Percentiles rank a stretch among this genome's conserved stretches.
Conservation (phyloP, 2,329 filamentous ascomycete species). For the Trichoderma gracile region DNA sequence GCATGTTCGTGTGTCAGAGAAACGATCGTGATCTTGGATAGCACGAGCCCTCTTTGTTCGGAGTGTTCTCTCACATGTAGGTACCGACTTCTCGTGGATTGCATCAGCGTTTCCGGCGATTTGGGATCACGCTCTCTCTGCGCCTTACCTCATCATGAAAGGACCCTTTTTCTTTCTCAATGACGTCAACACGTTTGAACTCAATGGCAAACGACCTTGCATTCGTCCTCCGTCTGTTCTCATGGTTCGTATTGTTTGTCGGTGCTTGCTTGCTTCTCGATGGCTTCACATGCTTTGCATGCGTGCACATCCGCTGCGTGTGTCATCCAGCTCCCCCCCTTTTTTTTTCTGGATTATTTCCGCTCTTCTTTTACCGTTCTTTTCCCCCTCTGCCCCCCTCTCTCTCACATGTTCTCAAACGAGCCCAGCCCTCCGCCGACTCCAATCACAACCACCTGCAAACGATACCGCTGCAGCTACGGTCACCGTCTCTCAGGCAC, state of each 20-base stretch:
- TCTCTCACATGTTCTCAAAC: not conserved
- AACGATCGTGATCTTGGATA: not conserved
- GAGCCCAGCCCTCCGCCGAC: not conserved
- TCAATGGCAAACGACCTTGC: not conserved
- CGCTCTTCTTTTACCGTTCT: not conserved
- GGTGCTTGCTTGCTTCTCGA: not conserved
- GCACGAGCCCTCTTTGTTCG: not conserved
- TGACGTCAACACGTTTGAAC: constrained; percentile 7
- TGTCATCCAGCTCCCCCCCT: not conserved
- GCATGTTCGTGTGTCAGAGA: not conserved
- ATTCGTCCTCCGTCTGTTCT: not conserved
- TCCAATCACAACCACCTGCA: not conserved
- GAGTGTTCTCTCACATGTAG: not conserved
- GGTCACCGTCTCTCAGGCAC: constrained; percentile 15
- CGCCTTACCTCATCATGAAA: not conserved
- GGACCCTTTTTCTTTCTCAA: too few relatives aligned
- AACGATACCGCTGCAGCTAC: constrained; percentile 6
- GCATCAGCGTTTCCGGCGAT: not conserved
- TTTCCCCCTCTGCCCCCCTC: not conserved
- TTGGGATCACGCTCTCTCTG: not conserved
- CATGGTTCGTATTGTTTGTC: not conserved
- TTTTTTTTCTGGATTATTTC: too few relatives aligned
- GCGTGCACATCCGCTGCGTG: not conserved
- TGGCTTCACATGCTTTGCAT: constrained; percentile 1
- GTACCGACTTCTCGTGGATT: too few relatives aligned